Conservation (phyloP, 495 filamentous ascomycete species). For the Trichoderma erinaceum region DNA sequence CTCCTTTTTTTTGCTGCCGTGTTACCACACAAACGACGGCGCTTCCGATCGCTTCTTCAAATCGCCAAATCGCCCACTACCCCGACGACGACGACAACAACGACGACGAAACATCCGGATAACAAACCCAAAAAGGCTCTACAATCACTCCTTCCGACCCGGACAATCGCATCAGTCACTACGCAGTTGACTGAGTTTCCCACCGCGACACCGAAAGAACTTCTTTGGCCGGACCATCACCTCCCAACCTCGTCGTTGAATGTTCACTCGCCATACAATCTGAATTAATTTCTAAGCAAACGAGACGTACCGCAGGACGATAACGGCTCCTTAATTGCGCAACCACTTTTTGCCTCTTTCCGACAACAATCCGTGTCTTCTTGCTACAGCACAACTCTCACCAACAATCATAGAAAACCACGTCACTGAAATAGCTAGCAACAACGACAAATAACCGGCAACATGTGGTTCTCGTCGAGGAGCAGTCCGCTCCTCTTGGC, state of each 20-base stretch:
- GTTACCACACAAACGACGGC: not conserved
- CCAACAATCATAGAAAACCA: not conserved
- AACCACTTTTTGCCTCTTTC: not conserved
- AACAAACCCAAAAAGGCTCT: not conserved
- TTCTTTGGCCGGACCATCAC: slow-evolving; percentile 1
- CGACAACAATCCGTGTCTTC: not conserved
- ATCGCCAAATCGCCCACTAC: not conserved
- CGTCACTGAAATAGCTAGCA: not conserved
- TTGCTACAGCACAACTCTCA: not conserved
- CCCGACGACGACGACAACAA: not conserved
- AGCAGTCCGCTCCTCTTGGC: slow-evolving; percentile 29
- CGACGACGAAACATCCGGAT: not conserved
- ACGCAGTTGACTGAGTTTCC: not conserved
- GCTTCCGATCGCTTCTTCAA: slow-evolving; percentile 1
- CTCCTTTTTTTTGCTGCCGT: slow-evolving; percentile 1
- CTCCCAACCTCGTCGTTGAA: not conserved
- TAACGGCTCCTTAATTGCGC: slow-evolving; percentile 10
- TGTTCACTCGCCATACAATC: no score
- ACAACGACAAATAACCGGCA: slow-evolving; percentile 7
- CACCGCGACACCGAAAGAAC: not conserved
- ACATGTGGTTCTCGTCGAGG: slow-evolving; percentile 32
- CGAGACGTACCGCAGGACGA: slow-evolving; percentile 12
- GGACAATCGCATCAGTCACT: not conserved
- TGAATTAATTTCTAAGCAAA: not conserved
- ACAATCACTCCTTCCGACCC: not conserved